These are phyloP conservation scores for Dioszegia hungarica DNA, from an alignment of 768 basidiomycete species.

Conservation along the genomic window DNA sequence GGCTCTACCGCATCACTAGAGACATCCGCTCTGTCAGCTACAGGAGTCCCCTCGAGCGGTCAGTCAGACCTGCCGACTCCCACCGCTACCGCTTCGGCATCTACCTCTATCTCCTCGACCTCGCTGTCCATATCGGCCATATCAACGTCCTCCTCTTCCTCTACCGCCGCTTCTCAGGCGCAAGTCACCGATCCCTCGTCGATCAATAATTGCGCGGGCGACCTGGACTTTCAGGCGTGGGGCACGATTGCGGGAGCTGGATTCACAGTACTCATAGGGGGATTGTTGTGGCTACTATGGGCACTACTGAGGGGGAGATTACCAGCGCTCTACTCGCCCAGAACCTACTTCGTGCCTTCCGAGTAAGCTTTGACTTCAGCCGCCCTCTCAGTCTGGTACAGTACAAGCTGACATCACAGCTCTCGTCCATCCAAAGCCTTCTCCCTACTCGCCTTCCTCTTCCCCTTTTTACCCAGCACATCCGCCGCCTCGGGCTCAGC, in stretches of 20 bases:
- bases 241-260: constrained; percentile 20
- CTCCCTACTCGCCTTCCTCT: constrained; percentile 55
- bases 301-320: constrained; percentile 13
- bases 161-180: neutral
- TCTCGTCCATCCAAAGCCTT: constrained; percentile 51
- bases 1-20: no score
- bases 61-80: neutral
- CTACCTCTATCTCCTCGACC: neutral
- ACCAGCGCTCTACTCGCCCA: constrained; percentile 20
- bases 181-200: neutral
- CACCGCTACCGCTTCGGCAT: neutral
- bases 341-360: constrained; percentile 24
- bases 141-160: neutral
- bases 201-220: constrained; percentile 23
- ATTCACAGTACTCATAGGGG: constrained; percentile 21
- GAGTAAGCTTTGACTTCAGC: constrained; percentile 12
- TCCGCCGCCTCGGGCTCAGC: constrained; percentile 59
- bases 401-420: neutral
- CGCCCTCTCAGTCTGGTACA: no score
- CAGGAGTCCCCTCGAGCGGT: no score
- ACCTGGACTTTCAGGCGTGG: constrained; percentile 35
- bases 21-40: no score
- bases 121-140: neutral
- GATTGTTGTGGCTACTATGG: constrained; percentile 33
- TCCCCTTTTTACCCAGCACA: constrained; percentile 63